These are phyloP conservation scores for Trichoderma erinaceum DNA, from an alignment of 495 filamentous ascomycete species.

Conservation along the genomic window DNA sequence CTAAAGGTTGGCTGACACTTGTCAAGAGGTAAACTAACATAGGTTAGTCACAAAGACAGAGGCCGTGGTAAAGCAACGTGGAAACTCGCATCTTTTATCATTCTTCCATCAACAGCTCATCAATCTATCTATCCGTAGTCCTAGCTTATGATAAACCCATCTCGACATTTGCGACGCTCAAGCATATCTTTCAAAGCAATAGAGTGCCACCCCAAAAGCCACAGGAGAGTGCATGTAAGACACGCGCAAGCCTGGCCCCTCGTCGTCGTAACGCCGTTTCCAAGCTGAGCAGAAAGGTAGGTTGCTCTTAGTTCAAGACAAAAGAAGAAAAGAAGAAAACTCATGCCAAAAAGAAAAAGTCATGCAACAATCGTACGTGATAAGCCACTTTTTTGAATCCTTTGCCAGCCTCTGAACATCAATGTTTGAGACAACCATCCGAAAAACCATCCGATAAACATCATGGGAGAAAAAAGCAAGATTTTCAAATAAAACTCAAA, in stretches of 20 bases:
- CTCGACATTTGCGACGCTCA: background rate
- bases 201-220: background rate
- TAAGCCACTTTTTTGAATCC: constrained; percentile 2
- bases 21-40: background rate
- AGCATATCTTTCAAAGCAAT: background rate
- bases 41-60: background rate
- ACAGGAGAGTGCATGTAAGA: background rate
- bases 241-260: background rate
- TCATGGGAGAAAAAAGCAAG: background rate
- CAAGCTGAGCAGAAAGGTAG: background rate
- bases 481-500: background rate
- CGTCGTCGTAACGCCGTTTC: background rate
- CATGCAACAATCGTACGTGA: constrained; percentile 7
- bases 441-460: background rate
- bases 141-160: background rate
- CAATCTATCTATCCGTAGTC: background rate
- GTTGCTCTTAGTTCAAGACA: constrained; percentile 3
- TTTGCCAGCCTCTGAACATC: background rate
- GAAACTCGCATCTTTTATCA: background rate
- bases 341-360: constrained; percentile 7
- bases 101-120: constrained; percentile 1
- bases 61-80: background rate
- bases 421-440: background rate
- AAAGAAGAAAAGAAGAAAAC: background rate
- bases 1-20: background rate